These are phyloP conservation scores for Collybiopsis luxurians DNA, from an alignment of 768 basidiomycete genomes.

Conservation along the genomic window DNA sequence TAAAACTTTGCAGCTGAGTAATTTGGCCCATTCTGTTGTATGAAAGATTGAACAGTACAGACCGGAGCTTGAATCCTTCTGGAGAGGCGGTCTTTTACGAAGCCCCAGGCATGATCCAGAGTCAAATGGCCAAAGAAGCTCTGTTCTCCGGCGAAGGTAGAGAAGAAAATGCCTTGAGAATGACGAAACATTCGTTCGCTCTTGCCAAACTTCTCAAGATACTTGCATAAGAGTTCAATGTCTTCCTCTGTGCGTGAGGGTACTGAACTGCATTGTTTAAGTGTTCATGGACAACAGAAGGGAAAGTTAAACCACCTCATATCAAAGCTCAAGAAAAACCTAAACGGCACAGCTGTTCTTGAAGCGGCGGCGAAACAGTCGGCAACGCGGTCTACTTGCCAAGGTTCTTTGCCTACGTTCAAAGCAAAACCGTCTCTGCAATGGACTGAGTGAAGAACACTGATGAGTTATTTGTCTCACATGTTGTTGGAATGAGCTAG, in stretches of 20 bases:
- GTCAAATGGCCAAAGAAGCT: slow-evolving; percentile 41
- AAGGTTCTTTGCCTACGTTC: slow-evolving; percentile 42
- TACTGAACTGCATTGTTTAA: slow-evolving; percentile 13
- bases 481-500: slow-evolving; percentile 21
- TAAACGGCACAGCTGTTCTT: slow-evolving; percentile 22
- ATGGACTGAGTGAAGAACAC: background rate
- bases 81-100: slow-evolving; percentile 14
- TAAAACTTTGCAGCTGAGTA: no score
- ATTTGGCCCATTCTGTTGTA: no score
- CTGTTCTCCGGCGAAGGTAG: slow-evolving; percentile 45
- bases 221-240: slow-evolving; percentile 27
- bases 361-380: slow-evolving; percentile 38
- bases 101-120: slow-evolving; percentile 34
- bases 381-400: slow-evolving; percentile 31
- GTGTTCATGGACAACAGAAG: slow-evolving; percentile 16
- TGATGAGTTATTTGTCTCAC: slow-evolving; percentile 6
- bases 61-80: slow-evolving; percentile 9
- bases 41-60: no score
- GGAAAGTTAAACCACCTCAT: slow-evolving; percentile 21
- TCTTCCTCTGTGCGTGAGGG: slow-evolving; percentile 12
- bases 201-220: slow-evolving; percentile 31
- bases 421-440: slow-evolving; percentile 40
- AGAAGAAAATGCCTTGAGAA: slow-evolving; percentile 35
- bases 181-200: slow-evolving; percentile 39
- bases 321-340: slow-evolving; percentile 36